Evolutionary conservation across 1,284 basidiomycete species (phyloP), one percentile per base, ranked within the genome.

Genomic region (Ceratobasidium sp.): DNA sequence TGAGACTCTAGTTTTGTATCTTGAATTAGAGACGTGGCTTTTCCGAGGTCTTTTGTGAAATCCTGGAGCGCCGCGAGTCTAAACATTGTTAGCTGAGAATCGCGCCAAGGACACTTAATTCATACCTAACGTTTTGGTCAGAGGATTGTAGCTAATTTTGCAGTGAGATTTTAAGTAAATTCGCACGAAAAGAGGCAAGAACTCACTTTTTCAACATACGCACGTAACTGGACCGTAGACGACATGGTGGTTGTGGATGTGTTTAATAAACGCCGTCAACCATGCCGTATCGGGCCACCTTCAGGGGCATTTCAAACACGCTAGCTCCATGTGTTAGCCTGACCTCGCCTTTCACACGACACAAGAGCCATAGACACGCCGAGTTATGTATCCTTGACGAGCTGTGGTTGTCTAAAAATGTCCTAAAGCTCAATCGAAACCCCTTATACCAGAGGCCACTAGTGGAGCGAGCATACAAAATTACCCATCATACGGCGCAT

Each of bases 11-110:
- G 88, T 1, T 87, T 82, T 84, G 97, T 95, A 83, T 98, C 96
- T 56, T 94, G 91, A 20, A 90, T 84, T 82, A 94, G 94, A 76
- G 88, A 90, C 67, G 85, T 84, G 89, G 93, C 91, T 82, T 90
- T 88, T 83, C 89, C 91, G 86, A 96, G 92, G 86, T 97, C 96
- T 66, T 91, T 90, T 88, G 94, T 92, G 80, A 98, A 86, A 85
- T 98, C 96, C 80, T 95, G 96, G 80, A 98, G 87, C 57, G 96
- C 96, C 96, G 98, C 98, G 84, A 95, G 96, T 82, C 96, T 97
- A 83, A 77, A 81, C 64, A 80, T 65, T 78, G 54, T 81, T 79
- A 81, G 46, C 42, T n/a, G 77, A 46, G 33, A 13, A 46, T 7
- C 44, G 7, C 6, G 57, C 56, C 74, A n/a, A n/a, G 71, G 77